phyloP scores from a whole-genome alignment of 306 rosid species.

The Cicer judaicum region DNA sequence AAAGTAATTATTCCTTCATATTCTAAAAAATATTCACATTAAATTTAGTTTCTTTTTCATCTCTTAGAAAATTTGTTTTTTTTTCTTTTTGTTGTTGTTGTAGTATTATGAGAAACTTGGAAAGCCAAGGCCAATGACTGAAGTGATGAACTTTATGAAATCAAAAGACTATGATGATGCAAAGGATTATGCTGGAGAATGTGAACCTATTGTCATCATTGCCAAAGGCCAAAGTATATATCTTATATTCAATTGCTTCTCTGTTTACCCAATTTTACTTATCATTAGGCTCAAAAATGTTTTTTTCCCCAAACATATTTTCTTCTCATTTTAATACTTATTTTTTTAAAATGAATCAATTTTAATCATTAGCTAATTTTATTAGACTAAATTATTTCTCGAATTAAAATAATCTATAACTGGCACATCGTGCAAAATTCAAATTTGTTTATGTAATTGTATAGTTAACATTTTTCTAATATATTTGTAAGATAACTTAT shows the following conservation, averaged over 20 bases:
- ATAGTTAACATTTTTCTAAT: no score
- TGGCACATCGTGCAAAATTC: fast-evolving
- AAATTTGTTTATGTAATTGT: no score
- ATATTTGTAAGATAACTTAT: no score
- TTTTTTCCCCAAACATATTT: no score
- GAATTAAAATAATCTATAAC: no score
- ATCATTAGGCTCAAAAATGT: no score
- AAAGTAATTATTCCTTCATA: conserved; percentile 50
- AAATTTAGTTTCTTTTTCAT: not conserved
- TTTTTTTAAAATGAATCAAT: no score
- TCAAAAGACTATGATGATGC: conserved; percentile 77
- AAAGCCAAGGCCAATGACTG: conserved; percentile 78
- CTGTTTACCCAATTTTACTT: not conserved
- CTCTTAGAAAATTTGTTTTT: not conserved
- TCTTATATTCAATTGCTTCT: conserved; percentile 5
- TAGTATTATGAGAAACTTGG: conserved; percentile 87
- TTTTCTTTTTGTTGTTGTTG: not conserved
- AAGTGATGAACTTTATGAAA: conserved; percentile 79
- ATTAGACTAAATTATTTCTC: no score
- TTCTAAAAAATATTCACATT: not conserved
- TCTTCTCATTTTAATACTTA: no score
- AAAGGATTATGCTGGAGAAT: conserved; percentile 78
- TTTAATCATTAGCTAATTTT: no score
- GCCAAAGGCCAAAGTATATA: conserved; percentile 89
- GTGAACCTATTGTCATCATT: conserved; percentile 80